Evolutionary conservation across 176 grass and related monocot genomes (phyloP), one percentile per base, ranked within the genome.

Genomic region (Aegilops speltoides): DNA sequence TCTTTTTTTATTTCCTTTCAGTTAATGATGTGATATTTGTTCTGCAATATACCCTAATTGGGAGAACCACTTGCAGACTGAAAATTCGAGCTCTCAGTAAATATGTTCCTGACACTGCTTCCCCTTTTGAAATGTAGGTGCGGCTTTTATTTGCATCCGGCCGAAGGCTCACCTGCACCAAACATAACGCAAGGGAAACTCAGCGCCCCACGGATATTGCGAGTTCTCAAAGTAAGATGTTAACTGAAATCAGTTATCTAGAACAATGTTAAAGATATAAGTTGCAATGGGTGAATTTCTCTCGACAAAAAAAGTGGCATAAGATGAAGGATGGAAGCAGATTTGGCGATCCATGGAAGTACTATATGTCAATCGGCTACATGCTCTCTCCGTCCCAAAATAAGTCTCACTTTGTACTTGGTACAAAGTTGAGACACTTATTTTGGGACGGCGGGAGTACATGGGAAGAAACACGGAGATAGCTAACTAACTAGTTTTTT

Each of bases 111-210:
- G 14, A 84, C 80, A 38, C 78, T 69, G 14, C n/a, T 83, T 83
- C 74, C 10, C 60, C 79, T 91, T 59, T 25, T 85, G 77, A 24
- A 80, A 46, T 92, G 70, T 83, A 98, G 97, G 75, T 96, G 93
- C 64, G 91, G 97, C 77, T 98, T 98, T 88, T 94, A 93, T 91
- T 91, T 98, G 88, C 97, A 94, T 89, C 86, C 94, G 32, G 91
- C 85, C 75, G 97, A 98, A 86, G 97, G 97, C 11, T 96, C 97
- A 24, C 90, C 83, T 85, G 86, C 95, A 57, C 94, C 90, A 22
- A 91, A 89, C 48, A 86, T 94, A 65, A 94, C 94, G 80, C 94
- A 99, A 86, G 97, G 94, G 22, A 99, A 99, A 87, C 89, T 96
- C 57, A 94, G 90, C 89, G 97, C 97, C 78, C 94, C 94, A 23